Percentiles rank a stretch among this genome's conserved stretches.
phyloP scores from a whole-genome alignment of 495 filamentous ascomycete species.

The Lophium mytilinum region DNA sequence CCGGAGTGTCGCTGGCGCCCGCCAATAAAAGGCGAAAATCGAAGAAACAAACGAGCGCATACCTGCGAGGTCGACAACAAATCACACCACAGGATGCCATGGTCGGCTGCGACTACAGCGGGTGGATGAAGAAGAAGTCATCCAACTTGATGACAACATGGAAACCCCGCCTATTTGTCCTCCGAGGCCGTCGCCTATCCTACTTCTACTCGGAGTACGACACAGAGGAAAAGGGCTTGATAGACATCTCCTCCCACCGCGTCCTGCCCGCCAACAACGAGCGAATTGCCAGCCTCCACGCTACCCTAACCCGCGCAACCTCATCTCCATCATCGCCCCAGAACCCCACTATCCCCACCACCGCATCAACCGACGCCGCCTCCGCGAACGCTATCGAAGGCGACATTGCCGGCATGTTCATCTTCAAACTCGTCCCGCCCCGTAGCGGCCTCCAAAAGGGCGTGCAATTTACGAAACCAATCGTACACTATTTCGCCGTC shows the following conservation, averaged over 20 bases:
- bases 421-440: constrained; percentile 96
- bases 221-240: constrained; percentile 84
- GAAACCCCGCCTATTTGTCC: constrained; percentile 90
- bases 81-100: constrained; percentile 79
- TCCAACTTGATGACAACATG: constrained; percentile 92
- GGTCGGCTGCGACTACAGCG: constrained; percentile 79
- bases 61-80: constrained; percentile 76
- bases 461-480: constrained; percentile 94
- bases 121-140: constrained; percentile 99
- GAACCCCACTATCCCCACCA: constrained; percentile 50
- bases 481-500: constrained; percentile 95
- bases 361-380: constrained; percentile 30
- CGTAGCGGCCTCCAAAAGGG: constrained; percentile 78
- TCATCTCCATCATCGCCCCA: constrained; percentile 66
- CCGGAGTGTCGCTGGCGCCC: constrained; percentile 5
- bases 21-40: constrained; percentile 36
- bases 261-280: constrained; percentile 95
- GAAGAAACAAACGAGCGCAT: constrained; percentile 93
- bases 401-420: constrained; percentile 57
- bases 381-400: constrained; percentile 21
- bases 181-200: constrained; percentile 81
- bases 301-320: constrained; percentile 80
- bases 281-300: constrained; percentile 78
- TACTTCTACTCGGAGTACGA: constrained; percentile 97
- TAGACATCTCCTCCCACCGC: constrained; percentile 94